Evolutionary conservation across 805 yeast species (phyloP).

Genomic region (Candida sonorensis): DNA sequence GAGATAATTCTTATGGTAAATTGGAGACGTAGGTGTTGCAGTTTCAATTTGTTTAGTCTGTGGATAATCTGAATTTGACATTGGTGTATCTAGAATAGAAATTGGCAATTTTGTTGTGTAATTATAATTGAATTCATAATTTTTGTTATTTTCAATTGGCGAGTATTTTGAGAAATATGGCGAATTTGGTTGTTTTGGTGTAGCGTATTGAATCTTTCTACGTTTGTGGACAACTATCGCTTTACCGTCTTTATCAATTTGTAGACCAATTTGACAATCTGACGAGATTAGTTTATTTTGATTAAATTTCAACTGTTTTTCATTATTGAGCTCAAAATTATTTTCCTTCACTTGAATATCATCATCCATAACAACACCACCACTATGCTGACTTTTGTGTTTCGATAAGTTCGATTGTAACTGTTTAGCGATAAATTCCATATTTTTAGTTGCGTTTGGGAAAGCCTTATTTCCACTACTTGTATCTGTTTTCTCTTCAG

Average conservation of each 20-base stretch:
- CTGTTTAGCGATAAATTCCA: slow-evolving; percentile 10
- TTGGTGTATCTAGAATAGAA: slow-evolving; percentile 3
- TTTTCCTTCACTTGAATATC: too few relatives aligned
- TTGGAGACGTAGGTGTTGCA: slow-evolving; percentile 2
- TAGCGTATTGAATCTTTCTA: slow-evolving; percentile 7
- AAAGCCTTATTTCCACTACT: not conserved
- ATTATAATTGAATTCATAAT: too few relatives aligned
- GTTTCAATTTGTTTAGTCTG: too few relatives aligned
- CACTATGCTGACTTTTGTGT: slow-evolving; percentile 1
- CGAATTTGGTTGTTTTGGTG: slow-evolving; percentile 7
- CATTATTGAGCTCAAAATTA: too few relatives aligned
- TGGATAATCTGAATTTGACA: too few relatives aligned
- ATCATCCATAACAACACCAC: too few relatives aligned
- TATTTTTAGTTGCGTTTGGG: slow-evolving; percentile 5
- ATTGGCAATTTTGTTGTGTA: slow-evolving; percentile 5
- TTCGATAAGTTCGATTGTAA: slow-evolving; percentile 10
- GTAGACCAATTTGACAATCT: slow-evolving; percentile 17
- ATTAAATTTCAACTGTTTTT: too few relatives aligned
- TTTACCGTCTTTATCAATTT: slow-evolving; percentile 20
- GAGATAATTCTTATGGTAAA: too few relatives aligned
- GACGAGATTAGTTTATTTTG: slow-evolving; percentile 11
- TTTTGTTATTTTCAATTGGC: slow-evolving; percentile 1
- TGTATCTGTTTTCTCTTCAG: too few relatives aligned
- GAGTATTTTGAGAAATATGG: slow-evolving; percentile 2
- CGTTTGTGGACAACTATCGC: slow-evolving; percentile 24